Base-by-base conservation (phyloP, 2,329 filamentous ascomycete species). In the Leptographium lundbergii region DNA sequence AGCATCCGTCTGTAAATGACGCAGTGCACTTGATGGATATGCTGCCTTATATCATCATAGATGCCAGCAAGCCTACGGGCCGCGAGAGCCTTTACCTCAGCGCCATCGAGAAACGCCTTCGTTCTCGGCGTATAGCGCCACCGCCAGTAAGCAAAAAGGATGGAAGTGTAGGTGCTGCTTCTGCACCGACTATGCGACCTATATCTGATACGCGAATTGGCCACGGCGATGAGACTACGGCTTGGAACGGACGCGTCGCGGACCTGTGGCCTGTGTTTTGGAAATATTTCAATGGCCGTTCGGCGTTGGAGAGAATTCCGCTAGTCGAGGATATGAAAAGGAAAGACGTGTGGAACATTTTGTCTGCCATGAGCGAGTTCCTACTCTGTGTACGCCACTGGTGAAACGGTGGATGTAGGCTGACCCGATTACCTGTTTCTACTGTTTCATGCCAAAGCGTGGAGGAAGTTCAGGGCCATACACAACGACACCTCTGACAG, bases 241-340 rank as follows among this genome's bases (percentile, higher is more conserved):
- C 66, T 59, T 72, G 69, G 60, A 78, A 84, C 62, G 74, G 76
- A 19, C 81, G 84, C 60, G 71, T 88, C 17, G 77, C 81, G 50
- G 79, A 82, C 59, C 79, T 81, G 54, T 95, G 91, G 87, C 81
- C 83, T 2, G 75, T 80, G 52, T 84, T 96, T 65, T 80, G 86
- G 66, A 89, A 88, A 70, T 94, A 96, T 71, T 89, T 97, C 66
- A 91, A 97, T 69, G 94, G 94, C 1, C 81, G 80, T 59, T 85
- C 87, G 67, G 86, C 91, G 2, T 77, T 97, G 61, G 94, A 99
- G 73, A 85, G 91, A 65, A 87, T 99, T 64, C 83, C 88, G 1
- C 75, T 94, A n/a, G 81, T 87, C 59, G 90, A 96, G 72, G 88
- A 88, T 6, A 80, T 95, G 74, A 95, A 94, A 75, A 79, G 90